phyloP scores from a whole-genome alignment of 352 stramenopile genomes.

The Blastocystis sp. region DNA sequence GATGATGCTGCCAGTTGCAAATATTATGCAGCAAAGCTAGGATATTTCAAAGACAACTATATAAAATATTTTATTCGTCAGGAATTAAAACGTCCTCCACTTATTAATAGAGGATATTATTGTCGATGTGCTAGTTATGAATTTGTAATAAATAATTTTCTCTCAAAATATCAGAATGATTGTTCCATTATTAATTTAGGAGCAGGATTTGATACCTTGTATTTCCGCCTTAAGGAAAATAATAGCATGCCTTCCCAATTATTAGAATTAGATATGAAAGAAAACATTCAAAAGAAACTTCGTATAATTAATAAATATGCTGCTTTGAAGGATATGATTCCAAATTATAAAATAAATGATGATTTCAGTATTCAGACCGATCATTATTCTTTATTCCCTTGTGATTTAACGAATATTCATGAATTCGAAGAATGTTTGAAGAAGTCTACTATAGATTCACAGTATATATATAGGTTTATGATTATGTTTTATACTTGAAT shows the following conservation, averaged over 20 bases:
- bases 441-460: background rate
- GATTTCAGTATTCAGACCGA: constrained; percentile 11
- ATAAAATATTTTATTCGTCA: constrained; percentile 39
- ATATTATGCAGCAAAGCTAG: background rate
- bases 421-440: constrained; percentile 15
- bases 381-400: constrained; percentile 34
- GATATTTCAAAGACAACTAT: constrained; percentile 43
- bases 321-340: constrained; percentile 3
- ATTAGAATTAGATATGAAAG: constrained; percentile 41
- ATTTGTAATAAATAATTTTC: constrained; percentile 39
- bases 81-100: constrained; percentile 35
- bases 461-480: too few relatives aligned
- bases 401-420: constrained; percentile 34
- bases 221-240: constrained; percentile 38
- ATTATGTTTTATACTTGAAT: too few relatives aligned
- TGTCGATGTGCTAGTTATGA: constrained; percentile 39
- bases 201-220: constrained; percentile 40
- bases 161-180: constrained; percentile 2
- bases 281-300: constrained; percentile 38
- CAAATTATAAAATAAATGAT: constrained; percentile 7
- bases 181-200: constrained; percentile 40
- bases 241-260: constrained; percentile 17
- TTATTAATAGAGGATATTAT: constrained; percentile 44
- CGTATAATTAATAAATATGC: constrained; percentile 25
- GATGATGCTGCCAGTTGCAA: constrained; percentile 35